Conservation (phyloP, 768 basidiomycete species). For the Imleria badia region DNA sequence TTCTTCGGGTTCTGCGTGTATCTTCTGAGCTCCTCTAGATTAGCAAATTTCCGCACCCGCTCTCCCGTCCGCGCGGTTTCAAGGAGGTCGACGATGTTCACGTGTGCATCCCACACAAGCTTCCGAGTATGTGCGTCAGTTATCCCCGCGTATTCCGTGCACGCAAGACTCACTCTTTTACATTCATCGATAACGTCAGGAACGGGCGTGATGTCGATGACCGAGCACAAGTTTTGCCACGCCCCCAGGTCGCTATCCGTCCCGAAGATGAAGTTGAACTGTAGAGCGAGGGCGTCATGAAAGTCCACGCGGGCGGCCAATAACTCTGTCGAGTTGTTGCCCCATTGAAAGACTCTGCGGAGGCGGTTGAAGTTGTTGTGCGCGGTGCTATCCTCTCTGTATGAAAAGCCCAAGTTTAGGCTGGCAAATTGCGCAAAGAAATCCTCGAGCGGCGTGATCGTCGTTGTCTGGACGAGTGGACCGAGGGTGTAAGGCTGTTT, state of each 20-base stretch:
- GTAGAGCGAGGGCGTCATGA: slow-evolving; percentile 19
- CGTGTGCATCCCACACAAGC: slow-evolving; percentile 29
- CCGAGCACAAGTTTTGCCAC: slow-evolving; percentile 27
- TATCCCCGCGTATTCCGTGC: background rate
- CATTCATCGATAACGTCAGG: slow-evolving; percentile 20
- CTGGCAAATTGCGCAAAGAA: slow-evolving; percentile 25
- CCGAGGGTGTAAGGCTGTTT: background rate
- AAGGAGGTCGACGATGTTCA: slow-evolving; percentile 38
- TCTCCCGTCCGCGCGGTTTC: slow-evolving; percentile 12
- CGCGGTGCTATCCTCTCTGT: slow-evolving; percentile 12
- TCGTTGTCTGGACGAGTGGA: background rate
- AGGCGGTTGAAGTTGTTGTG: slow-evolving; percentile 22
- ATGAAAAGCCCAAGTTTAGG: slow-evolving; percentile 14
- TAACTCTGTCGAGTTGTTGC: background rate
- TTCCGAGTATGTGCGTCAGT: background rate
- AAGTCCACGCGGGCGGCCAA: background rate
- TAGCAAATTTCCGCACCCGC: slow-evolving; percentile 24
- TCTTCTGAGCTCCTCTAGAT: slow-evolving; percentile 20
- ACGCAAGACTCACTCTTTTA: slow-evolving; percentile 8
- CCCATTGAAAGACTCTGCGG: slow-evolving; percentile 2
- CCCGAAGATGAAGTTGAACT: slow-evolving; percentile 29
- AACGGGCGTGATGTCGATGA: slow-evolving; percentile 21
- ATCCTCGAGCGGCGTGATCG: slow-evolving; percentile 19
- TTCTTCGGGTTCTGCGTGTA: slow-evolving; percentile 25
- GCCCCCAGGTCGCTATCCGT: slow-evolving; percentile 14